A percentile compares a stretch with the other conserved stretches of the same genome.
Conservation (phyloP, 345 rosid species). For the Rhodomyrtus tomentosa region DNA sequence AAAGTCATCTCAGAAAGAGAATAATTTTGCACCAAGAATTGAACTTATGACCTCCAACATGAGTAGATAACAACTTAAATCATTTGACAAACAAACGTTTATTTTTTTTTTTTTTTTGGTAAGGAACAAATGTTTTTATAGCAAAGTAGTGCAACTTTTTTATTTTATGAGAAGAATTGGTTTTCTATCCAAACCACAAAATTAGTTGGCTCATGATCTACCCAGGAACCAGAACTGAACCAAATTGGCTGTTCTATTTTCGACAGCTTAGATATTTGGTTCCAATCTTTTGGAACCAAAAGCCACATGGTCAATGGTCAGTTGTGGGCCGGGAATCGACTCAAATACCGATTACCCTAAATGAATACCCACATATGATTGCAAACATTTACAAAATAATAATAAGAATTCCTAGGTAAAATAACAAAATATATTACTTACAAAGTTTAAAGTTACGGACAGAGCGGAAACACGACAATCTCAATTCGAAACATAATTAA, state of each 20-base stretch:
- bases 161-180: not conserved
- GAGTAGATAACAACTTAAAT: not conserved
- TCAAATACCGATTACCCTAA: not conserved
- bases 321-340: not conserved
- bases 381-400: not conserved
- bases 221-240: too few species aligned
- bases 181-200: not conserved
- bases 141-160: not conserved
- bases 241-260: too few species aligned
- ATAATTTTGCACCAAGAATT: not conserved
- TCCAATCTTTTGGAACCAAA: not conserved
- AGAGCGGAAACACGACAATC: not conserved
- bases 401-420: not conserved
- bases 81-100: not conserved
- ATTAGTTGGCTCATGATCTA: too few species aligned
- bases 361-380: not conserved
- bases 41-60: not conserved
- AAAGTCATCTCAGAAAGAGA: not conserved
- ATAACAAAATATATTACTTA: not conserved
- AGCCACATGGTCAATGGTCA: not conserved
- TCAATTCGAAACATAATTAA: not conserved
- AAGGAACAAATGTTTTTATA: not conserved
- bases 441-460: not conserved
- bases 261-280: not conserved
- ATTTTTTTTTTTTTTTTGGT: too few species aligned